These are phyloP conservation scores for Bolboschoenoplectus hybrid DNA, from an alignment of 202 grass and related monocot species.

Conservation along the genomic window DNA sequence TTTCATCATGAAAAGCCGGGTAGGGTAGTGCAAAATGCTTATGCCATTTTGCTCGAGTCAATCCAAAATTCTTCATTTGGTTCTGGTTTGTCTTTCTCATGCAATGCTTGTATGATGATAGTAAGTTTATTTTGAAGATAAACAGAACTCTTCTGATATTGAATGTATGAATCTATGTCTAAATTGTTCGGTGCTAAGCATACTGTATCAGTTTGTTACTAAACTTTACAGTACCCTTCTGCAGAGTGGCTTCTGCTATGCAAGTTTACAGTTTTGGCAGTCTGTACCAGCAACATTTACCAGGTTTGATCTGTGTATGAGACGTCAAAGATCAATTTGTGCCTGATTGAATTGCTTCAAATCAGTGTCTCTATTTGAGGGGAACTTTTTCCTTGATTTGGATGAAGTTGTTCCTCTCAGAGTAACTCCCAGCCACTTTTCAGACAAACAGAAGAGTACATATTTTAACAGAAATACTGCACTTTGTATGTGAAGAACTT, in stretches of 20 bases:
- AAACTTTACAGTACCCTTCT: neutral
- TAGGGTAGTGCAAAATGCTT: neutral
- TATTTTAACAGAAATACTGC: neutral
- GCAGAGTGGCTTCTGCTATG: neutral
- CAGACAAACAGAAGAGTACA: neutral
- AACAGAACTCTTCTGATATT: neutral
- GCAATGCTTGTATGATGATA: neutral
- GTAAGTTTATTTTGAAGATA: neutral
- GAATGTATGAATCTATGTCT: neutral
- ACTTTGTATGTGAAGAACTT: neutral
- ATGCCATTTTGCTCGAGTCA: neutral
- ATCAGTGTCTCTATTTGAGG: neutral
- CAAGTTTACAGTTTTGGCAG: neutral
- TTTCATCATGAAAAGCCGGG: neutral
- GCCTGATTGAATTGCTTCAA: neutral
- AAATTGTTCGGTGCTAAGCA: neutral
- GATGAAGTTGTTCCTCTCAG: neutral
- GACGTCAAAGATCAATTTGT: neutral
- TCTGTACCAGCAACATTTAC: neutral
- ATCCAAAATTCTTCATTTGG: neutral
- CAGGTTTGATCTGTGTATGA: neutral
- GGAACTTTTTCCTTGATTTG: neutral
- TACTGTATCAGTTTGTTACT: neutral
- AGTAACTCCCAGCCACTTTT: neutral
- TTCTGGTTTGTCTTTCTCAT: neutral